Evolutionary conservation across 2,329 filamentous ascomycete genomes (phyloP).

Genomic region (Claviceps sp.): DNA sequence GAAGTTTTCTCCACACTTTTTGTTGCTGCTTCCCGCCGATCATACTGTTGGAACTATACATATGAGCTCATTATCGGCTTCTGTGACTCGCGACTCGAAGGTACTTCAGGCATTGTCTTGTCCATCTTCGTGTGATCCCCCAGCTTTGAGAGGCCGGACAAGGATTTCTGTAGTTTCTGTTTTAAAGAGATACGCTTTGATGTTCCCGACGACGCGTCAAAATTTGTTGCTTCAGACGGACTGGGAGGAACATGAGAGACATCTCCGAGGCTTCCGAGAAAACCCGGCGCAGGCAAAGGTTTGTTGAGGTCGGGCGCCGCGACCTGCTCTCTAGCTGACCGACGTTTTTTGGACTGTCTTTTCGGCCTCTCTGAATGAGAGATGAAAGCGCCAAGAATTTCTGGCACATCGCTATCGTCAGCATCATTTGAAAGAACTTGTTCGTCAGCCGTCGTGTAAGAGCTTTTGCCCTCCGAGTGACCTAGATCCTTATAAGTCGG

Average conservation of each 20-base stretch:
- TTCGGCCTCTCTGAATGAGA: background rate
- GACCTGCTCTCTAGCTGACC: background rate
- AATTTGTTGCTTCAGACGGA: background rate
- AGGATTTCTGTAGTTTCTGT: conserved; percentile 3
- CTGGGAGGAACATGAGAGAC: background rate
- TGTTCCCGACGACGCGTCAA: background rate
- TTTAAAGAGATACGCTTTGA: background rate
- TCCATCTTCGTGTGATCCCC: background rate
- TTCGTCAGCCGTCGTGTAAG: conserved; percentile 14
- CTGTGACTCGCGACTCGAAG: background rate
- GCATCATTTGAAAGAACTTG: background rate
- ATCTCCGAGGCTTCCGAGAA: background rate
- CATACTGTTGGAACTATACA: background rate
- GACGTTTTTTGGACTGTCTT: background rate
- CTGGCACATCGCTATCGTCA: background rate
- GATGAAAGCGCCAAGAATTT: background rate
- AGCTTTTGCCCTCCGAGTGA: conserved; percentile 12
- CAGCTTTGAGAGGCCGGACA: conserved; percentile 3
- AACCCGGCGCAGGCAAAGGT: background rate
- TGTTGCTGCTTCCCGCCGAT: background rate
- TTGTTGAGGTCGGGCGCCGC: background rate
- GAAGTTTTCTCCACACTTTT: background rate
- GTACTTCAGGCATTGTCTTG: background rate
- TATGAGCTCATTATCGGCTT: background rate
- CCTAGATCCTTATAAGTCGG: conserved; percentile 9